Conservation (phyloP, 495 filamentous ascomycete genomes). For the Penicillium soppii region DNA sequence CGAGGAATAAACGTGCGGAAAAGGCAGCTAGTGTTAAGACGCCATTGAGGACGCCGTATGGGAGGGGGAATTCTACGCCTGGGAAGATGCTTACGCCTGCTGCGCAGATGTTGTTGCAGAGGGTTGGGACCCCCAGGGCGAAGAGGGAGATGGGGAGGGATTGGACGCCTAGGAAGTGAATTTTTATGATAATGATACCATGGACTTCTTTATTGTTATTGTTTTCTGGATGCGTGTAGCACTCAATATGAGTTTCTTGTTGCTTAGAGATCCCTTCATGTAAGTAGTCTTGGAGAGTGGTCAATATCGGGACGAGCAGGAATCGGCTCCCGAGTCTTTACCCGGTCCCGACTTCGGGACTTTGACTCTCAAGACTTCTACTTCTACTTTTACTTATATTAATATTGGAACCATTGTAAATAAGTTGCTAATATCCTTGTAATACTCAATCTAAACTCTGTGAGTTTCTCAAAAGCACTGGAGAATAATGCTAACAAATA, state of each 20-base stretch:
- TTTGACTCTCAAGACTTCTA: background rate
- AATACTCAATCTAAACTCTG: no score
- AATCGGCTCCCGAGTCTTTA: conserved; percentile 15
- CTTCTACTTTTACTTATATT: background rate
- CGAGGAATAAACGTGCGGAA: conserved; percentile 66
- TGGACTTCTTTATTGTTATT: background rate
- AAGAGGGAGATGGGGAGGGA: conserved; percentile 46
- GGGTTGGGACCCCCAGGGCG: conserved; percentile 48
- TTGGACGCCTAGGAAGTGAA: conserved; percentile 55
- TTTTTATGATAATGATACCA: conserved; percentile 1
- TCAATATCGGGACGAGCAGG: conserved; percentile 17
- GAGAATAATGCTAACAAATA: no score
- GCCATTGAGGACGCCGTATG: conserved; percentile 56
- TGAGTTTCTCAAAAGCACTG: no score
- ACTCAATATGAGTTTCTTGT: no score
- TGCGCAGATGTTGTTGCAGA: conserved; percentile 71
- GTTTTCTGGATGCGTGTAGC: background rate
- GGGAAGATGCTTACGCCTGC: conserved; percentile 62
- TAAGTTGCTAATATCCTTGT: background rate
- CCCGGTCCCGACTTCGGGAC: conserved; percentile 20
- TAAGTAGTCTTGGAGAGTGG: no score
- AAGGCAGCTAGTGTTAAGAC: conserved; percentile 49
- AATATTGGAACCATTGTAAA: background rate
- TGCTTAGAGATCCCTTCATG: background rate
- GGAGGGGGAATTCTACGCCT: background rate